phyloP scores from a whole-genome alignment of 331 rosid genomes.

The Rosa hybrid region DNA sequence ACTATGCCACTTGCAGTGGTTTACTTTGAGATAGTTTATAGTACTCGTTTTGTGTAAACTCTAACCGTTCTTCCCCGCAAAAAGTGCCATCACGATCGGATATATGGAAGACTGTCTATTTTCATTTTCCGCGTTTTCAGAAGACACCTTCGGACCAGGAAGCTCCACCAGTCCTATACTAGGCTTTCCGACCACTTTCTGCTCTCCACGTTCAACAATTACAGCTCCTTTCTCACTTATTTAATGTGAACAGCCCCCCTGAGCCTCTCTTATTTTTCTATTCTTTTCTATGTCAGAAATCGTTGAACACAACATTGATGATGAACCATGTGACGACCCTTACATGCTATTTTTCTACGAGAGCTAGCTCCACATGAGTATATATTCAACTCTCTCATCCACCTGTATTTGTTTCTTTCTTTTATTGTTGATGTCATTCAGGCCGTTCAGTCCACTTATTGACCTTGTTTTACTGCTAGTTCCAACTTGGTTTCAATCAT shows the following conservation, averaged over 20 bases:
- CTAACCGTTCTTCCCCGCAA: too few species aligned
- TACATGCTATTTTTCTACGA: background rate
- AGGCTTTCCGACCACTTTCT: background rate
- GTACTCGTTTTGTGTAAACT: too few species aligned
- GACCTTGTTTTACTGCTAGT: background rate
- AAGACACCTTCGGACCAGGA: background rate
- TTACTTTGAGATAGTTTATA: too few species aligned
- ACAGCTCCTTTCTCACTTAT: background rate
- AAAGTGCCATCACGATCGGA: too few species aligned
- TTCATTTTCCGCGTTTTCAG: background rate
- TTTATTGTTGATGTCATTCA: background rate
- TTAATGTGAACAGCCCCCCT: background rate
- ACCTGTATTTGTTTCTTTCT: background rate
- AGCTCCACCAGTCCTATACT: background rate
- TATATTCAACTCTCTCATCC: background rate
- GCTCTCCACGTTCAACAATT: conserved; percentile 2
- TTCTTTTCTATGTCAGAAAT: background rate
- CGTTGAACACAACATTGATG: background rate
- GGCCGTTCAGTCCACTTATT: background rate
- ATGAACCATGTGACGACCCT: background rate
- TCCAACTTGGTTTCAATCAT: background rate
- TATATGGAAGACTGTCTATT: background rate
- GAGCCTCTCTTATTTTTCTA: background rate
- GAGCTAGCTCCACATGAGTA: background rate
- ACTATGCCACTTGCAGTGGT: too few species aligned